These are phyloP conservation scores for Rhodamnia argentea DNA, from an alignment of 345 rosid genomes.

Conservation along the genomic window DNA sequence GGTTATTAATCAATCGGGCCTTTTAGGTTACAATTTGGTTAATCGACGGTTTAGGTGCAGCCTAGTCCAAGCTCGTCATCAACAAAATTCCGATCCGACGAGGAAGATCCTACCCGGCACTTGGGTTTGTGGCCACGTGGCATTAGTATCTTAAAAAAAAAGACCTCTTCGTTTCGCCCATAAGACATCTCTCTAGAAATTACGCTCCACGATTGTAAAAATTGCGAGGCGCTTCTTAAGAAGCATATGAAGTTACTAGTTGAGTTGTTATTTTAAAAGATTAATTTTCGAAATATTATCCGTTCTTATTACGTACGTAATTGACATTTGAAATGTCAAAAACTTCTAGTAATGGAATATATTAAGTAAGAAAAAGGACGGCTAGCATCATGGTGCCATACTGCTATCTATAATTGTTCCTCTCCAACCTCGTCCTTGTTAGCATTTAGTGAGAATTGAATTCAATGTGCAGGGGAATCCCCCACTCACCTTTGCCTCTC, in stretches of 20 bases:
- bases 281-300: background rate
- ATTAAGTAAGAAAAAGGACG: no score
- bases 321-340: background rate
- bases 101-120: background rate
- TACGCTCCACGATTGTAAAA: background rate
- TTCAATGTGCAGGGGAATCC: no score
- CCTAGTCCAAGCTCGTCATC: background rate
- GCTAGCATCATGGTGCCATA: no score
- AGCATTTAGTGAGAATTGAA: no score
- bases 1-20: background rate
- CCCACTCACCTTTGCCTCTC: no score
- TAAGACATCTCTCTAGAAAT: background rate
- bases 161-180: background rate
- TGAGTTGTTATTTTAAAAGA: background rate
- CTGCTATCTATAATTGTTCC: no score
- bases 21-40: background rate
- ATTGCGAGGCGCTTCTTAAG: background rate
- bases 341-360: no score
- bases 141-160: background rate
- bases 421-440: no score
- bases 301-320: fast-evolving
- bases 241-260: background rate
- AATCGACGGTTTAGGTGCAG: background rate
- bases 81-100: background rate
- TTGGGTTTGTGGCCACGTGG: background rate